Evolutionary conservation across 306 rosid species (phyloP).

Genomic region (Cucurbita moschata): DNA sequence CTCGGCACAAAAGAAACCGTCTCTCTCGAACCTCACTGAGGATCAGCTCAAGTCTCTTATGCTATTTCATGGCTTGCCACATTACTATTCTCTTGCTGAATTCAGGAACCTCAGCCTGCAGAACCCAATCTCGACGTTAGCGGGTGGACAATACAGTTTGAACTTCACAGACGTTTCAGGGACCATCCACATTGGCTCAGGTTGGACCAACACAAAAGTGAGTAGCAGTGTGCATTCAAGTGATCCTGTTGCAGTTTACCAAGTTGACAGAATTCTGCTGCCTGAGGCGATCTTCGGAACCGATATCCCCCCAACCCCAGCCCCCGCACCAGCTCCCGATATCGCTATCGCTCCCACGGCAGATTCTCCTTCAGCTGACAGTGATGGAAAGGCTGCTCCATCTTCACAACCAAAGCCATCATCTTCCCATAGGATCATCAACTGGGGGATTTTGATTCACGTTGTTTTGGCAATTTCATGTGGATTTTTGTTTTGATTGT

Average conservation of each 20-base stretch:
- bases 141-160: conserved; percentile 60
- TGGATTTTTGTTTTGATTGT: conserved; percentile 41
- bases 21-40: conserved; percentile 53
- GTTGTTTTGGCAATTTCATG: conserved; percentile 47
- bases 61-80: conserved; percentile 82
- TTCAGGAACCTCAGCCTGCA: conserved; percentile 57
- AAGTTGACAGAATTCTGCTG: conserved; percentile 66
- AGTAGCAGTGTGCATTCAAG: conserved; percentile 75
- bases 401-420: conserved; percentile 30
- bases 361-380: conserved; percentile 37
- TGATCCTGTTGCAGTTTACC: conserved; percentile 76
- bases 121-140: conserved; percentile 54
- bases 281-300: conserved; percentile 93
- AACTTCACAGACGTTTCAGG: conserved; percentile 82
- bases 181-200: conserved; percentile 37
- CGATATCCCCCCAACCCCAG: conserved; percentile 66
- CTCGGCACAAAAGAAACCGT: conserved; percentile 40
- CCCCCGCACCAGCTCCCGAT: conserved; percentile 82
- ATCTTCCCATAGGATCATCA: conserved; percentile 34
- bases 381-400: conserved; percentile 34
- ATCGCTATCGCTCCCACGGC: conserved; percentile 49
- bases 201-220: conserved; percentile 73
- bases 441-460: conserved; percentile 43
- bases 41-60: conserved; percentile 60
- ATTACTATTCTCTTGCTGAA: conserved; percentile 60